phyloP scores from a whole-genome alignment of 2,329 filamentous ascomycete genomes.

The Sporothrix brunneoviolacea region DNA sequence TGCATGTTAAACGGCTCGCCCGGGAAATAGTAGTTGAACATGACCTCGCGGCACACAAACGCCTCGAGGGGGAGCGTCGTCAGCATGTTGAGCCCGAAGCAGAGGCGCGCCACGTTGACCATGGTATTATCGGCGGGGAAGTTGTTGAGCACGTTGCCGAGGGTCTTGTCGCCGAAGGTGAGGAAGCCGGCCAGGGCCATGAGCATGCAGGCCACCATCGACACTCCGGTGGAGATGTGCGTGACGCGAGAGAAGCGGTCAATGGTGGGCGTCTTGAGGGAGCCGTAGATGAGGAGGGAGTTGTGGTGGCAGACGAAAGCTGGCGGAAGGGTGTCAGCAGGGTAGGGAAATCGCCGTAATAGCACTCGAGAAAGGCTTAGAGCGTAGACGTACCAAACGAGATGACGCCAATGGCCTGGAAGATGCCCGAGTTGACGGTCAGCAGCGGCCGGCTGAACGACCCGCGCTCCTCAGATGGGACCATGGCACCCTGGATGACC shows the following conservation, averaged over 20 bases:
- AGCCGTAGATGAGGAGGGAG: slow-evolving; percentile 94
- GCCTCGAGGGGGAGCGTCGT: slow-evolving; percentile 93
- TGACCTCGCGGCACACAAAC: slow-evolving; percentile 95
- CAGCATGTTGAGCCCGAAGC: slow-evolving; percentile 98
- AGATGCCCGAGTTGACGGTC: slow-evolving; percentile 78
- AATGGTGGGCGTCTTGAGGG: slow-evolving; percentile 85
- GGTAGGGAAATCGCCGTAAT: not conserved
- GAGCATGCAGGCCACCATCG: slow-evolving; percentile 81
- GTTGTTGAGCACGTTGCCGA: slow-evolving; percentile 97
- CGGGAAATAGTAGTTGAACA: slow-evolving; percentile 74
- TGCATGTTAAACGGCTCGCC: slow-evolving; percentile 70
- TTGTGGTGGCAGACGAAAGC: slow-evolving; percentile 81
- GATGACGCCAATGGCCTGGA: slow-evolving; percentile 95
- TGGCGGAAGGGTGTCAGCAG: slow-evolving; percentile 19
- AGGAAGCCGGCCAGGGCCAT: slow-evolving; percentile 89
- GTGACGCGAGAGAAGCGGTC: slow-evolving; percentile 92
- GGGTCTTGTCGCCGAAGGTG: slow-evolving; percentile 83
- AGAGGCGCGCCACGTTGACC: slow-evolving; percentile 90
- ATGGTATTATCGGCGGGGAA: slow-evolving; percentile 85
- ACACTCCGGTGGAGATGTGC: slow-evolving; percentile 85
- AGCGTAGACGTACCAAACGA: slow-evolving; percentile 88
- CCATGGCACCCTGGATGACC: slow-evolving; percentile 71
- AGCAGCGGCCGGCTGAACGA: slow-evolving; percentile 63
- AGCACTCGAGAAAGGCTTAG: no score
- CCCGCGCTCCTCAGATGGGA: slow-evolving; percentile 66